Percentiles rank a stretch among this genome's conserved stretches.
Evolutionary conservation across 441 rosid genomes (phyloP).

Genomic region (Rhodomyrtus psidioides): DNA sequence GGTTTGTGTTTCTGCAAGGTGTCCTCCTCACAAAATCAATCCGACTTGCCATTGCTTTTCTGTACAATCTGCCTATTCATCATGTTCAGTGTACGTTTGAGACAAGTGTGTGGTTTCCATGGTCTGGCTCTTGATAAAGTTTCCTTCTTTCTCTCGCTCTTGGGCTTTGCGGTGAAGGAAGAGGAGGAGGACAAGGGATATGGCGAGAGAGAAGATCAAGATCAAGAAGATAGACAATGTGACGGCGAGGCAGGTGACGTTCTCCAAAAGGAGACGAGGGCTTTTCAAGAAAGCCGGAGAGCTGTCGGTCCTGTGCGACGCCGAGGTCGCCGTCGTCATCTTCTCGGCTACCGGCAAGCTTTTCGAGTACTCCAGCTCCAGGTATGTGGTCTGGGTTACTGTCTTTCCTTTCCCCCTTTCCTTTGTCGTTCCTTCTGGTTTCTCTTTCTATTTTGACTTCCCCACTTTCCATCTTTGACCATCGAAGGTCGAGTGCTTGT

Average conservation of each 20-base stretch:
- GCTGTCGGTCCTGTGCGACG: conserved; percentile 66
- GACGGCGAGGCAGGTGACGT: conserved; percentile 82
- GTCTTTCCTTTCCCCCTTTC: neutral
- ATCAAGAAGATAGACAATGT: conserved; percentile 80
- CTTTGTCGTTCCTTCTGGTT: neutral
- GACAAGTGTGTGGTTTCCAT: neutral
- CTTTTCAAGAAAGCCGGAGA: conserved; percentile 80
- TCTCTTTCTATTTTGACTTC: neutral
- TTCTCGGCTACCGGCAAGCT: conserved; percentile 65
- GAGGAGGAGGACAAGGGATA: neutral
- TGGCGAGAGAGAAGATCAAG: conserved; percentile 93
- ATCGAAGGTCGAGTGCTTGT: neutral
- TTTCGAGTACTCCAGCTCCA: conserved; percentile 43
- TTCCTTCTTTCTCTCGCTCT: neutral
- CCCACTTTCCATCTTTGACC: neutral
- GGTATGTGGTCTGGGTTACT: neutral
- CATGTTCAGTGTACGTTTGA: neutral
- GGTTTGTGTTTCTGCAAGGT: neutral
- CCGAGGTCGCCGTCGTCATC: conserved; percentile 58
- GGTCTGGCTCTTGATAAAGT: neutral
- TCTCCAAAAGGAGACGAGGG: conserved; percentile 76
- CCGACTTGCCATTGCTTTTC: neutral
- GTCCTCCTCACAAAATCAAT: neutral
- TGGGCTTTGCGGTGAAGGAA: neutral
- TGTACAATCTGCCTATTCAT: neutral